Conservation (phyloP, 768 basidiomycete species). For the Scleroderma bovista region DNA sequence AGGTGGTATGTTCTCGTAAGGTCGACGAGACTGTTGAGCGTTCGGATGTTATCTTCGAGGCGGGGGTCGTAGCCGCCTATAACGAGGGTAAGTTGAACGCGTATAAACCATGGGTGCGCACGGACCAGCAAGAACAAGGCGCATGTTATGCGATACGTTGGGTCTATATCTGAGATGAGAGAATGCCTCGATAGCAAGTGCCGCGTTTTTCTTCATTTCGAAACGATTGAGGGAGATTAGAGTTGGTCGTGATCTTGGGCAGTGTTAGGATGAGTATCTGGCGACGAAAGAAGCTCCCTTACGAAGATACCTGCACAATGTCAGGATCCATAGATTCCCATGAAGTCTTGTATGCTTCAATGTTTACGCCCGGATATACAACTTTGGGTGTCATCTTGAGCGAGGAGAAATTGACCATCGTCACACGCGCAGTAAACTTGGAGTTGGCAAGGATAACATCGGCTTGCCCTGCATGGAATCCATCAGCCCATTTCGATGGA, state of each 20-base stretch:
- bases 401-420: conserved; percentile 66
- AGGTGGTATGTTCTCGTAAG: conserved; percentile 51
- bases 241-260: conserved; percentile 56
- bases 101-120: not conserved
- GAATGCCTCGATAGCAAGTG: conserved; percentile 77
- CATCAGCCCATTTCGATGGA: not conserved
- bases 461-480: conserved; percentile 57
- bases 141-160: conserved; percentile 32
- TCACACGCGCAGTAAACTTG: conserved; percentile 79
- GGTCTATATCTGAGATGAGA: conserved; percentile 42
- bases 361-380: conserved; percentile 95
- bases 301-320: conserved; percentile 54
- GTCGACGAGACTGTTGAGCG: conserved; percentile 56
- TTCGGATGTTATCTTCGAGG: conserved; percentile 76
- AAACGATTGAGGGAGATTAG: conserved; percentile 90
- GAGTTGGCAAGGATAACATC: conserved; percentile 93
- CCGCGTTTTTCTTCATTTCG: conserved; percentile 90
- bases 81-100: not conserved
- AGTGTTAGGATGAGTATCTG: not conserved
- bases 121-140: conserved; percentile 77
- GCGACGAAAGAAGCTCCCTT: conserved; percentile 16
- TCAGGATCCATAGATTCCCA: conserved; percentile 43
- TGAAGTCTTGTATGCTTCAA: conserved; percentile 56
- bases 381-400: conserved; percentile 59
- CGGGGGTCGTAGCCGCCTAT: conserved; percentile 89